Base-by-base conservation (phyloP, 768 basidiomycete genomes). In the Inosperma sp. region DNA sequence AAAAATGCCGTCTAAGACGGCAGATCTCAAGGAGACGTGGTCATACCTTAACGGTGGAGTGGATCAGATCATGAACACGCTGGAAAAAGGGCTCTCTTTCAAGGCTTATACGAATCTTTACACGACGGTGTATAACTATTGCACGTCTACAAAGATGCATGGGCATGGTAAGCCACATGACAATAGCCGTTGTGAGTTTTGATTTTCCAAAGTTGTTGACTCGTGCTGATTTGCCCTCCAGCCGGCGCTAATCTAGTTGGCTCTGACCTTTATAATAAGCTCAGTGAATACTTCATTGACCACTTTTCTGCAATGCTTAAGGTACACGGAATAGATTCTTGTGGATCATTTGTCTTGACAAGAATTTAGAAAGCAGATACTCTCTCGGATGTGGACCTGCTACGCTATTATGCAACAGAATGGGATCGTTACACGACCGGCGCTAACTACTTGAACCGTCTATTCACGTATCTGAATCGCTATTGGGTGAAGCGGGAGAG, bases 401-500 rank as follows among this genome's bases (percentile, higher is more conserved):
- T 99, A 52, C 84, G 86, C 60, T 98, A 90, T 67, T 99, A 98
- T 63, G 93, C 91, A 3, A 66, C 73, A 53, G 89, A 97, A 65
- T 98, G 96, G 96, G 88, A 93, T 65, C 80, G 93, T 36, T 98
- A 98, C 68, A 99, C 96, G 1, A 95, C 86, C 1, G 95, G 96
- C 57, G 94, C 96, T 1, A 93, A 90, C 66, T 98, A 93, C 65
- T 86, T 98, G 65, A 95, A 98, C 65, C 87, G 96, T 52, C 70
- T 99, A 30, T 98, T 98, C 75, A 91, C 91, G 8, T 98, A 98
- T 71, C 81, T 99, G 52, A 98, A 98, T 68, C 88, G 96, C 25
- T 94, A 98, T 67, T 99, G 96, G 96, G 96, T 99, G 42, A 98
- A 96, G 72, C 82, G 96, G 49, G 96, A 99, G 67, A 84, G 95